Evolutionary conservation across 495 filamentous ascomycete species (phyloP), one percentile per base, ranked within the genome.

Genomic region (Xylaria telfairii): DNA sequence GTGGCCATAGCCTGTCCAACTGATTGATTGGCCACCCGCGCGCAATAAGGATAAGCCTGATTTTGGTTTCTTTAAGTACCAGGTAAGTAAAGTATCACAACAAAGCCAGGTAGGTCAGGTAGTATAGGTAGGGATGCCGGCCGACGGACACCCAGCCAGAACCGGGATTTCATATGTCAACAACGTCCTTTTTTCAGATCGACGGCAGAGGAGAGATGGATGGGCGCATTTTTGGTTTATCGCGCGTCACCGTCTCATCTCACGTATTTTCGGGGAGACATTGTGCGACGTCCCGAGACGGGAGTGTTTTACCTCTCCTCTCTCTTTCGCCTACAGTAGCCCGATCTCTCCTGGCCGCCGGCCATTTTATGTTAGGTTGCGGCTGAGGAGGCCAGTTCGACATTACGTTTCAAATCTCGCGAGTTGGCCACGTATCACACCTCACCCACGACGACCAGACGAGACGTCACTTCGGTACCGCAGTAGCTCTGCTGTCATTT

Each of bases 11-110:
- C 67, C 54, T 39, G 57, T n/a, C 54, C 41, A 56, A 30, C 57
- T 54, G 51, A 54, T 54, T 59, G 59, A 69, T 69, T 68, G 39
- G 53, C 53, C 15, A 26, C 47, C 47, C 53, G 54, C 54, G 47
- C 42, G 53, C 66, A 68, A 59, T 60, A 19, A 34, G 66, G 41
- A 46, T 47, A 59, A 47, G 26, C 53, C 53, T 46, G n/a, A n/a
- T n/a, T n/a, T n/a, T n/a, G n/a, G 34, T 8, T 21, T 51, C n/a
- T 65, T 28, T 44, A 32, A 54, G 51, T 54, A 54, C 51, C 5
- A 28, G 21, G 21, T 54, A 17, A 17, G 51, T 54, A 30, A n/a
- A 28, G 26, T 28, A 56, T 51, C 28, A 42, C 41, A 44, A 57
- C 26, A 42, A 68, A 26, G 53, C 53, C 26, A 67, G 21, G 46